These are phyloP conservation scores for Urochloa ruziziensis DNA, from an alignment of 176 grass and related monocot species.

Conservation along the genomic window DNA sequence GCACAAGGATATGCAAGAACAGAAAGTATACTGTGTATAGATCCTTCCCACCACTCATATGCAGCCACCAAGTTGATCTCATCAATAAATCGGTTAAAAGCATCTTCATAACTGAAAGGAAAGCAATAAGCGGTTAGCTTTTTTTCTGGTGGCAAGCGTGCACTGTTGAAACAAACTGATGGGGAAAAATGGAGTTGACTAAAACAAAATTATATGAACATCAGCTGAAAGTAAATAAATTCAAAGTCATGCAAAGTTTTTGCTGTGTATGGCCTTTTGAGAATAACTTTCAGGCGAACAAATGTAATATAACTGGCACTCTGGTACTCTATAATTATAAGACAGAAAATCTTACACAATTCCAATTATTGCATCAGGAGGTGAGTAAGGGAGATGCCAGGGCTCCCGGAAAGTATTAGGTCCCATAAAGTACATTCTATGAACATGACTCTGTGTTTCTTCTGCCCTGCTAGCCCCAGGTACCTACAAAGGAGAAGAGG, in stretches of 20 bases:
- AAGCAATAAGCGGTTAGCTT: background rate
- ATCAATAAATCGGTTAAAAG: constrained; percentile 97
- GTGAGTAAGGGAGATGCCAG: constrained; percentile 98
- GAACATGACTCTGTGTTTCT: constrained; percentile 95
- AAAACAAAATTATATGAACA: background rate
- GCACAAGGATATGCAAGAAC: constrained; percentile 98
- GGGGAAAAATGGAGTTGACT: too few species aligned
- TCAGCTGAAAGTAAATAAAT: background rate
- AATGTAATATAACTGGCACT: constrained; percentile 1
- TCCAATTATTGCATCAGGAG: constrained; percentile 94
- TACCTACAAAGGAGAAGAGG: constrained; percentile 50
- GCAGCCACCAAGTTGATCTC: constrained; percentile 94
- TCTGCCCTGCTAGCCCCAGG: constrained; percentile 90
- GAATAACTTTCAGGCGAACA: constrained; percentile 7
- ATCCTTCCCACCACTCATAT: constrained; percentile 99
- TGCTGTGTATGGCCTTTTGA: background rate
- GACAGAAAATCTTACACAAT: constrained; percentile 77
- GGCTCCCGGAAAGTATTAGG: constrained; percentile 96
- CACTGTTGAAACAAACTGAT: too few species aligned
- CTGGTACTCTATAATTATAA: constrained; percentile 5
- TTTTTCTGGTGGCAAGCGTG: too few species aligned
- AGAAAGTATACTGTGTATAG: constrained; percentile 91
- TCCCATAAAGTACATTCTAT: constrained; percentile 99
- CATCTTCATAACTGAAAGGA: constrained; percentile 85
- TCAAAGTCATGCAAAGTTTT: constrained; percentile 10